A percentile compares a stretch with the other conserved stretches of the same genome.
These are phyloP conservation scores for Cyberlindnera mycetangii DNA, from an alignment of 805 yeast species.

Conservation along the genomic window DNA sequence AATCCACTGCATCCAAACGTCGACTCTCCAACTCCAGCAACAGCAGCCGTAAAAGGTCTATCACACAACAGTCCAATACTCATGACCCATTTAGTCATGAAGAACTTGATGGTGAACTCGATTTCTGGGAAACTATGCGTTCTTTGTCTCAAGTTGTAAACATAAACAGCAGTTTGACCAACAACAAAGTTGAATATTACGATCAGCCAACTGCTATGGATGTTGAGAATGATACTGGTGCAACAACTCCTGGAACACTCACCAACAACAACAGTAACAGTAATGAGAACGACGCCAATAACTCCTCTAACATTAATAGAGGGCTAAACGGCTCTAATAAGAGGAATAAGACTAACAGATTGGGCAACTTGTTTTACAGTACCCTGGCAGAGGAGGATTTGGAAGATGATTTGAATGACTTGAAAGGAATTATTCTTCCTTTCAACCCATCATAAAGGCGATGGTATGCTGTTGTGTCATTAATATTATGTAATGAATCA, in stretches of 20 bases:
- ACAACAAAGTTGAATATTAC: conserved; percentile 8
- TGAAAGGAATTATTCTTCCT: conserved; percentile 23
- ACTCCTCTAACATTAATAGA: background rate
- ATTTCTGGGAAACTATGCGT: conserved; percentile 71
- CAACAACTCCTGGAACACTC: background rate
- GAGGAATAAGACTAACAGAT: background rate
- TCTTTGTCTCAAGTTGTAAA: conserved; percentile 44
- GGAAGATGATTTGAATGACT: conserved; percentile 21
- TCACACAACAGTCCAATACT: conserved; percentile 9
- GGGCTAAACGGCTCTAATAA: background rate
- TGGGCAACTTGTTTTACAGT: conserved; percentile 11
- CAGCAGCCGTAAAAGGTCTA: conserved; percentile 15
- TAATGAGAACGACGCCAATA: no score
- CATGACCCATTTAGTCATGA: conserved; percentile 31
- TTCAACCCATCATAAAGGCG: conserved; percentile 29
- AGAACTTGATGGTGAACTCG: conserved; percentile 59
- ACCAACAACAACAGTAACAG: no score
- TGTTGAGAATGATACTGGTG: conserved; percentile 3
- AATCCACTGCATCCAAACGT: conserved; percentile 12
- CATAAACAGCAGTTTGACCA: conserved; percentile 18
- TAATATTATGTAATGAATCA: background rate
- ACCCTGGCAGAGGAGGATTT: conserved; percentile 21
- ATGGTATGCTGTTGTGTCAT: background rate
- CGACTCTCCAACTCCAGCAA: conserved; percentile 22
- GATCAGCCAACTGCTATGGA: conserved; percentile 1